These are phyloP conservation scores for Aureobasidium subglaciale DNA, from an alignment of 2,329 filamentous ascomycete genomes.

Conservation along the genomic window DNA sequence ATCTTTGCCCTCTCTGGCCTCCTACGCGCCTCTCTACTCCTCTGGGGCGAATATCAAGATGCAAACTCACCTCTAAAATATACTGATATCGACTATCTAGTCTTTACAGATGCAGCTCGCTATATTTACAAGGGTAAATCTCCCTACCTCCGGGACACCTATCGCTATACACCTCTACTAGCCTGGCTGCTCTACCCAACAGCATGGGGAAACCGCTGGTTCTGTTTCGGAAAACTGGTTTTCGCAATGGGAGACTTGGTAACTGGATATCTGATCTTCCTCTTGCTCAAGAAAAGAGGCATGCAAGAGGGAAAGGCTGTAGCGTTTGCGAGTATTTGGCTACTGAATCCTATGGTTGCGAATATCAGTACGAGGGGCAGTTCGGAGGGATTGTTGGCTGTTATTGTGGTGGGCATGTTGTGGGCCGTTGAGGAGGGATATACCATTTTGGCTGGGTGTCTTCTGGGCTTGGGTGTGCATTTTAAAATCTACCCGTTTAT, in stretches of 20 bases:
- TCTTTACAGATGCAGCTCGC: slow-evolving; percentile 91
- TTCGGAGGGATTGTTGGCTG: slow-evolving; percentile 82
- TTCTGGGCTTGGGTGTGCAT: slow-evolving; percentile 81
- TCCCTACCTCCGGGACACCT: slow-evolving; percentile 86
- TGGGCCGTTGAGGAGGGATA: slow-evolving; percentile 67
- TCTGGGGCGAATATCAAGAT: slow-evolving; percentile 92
- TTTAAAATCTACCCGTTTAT: slow-evolving; percentile 99
- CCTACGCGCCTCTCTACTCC: slow-evolving; percentile 65
- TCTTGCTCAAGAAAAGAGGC: slow-evolving; percentile 39
- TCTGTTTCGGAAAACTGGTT: slow-evolving; percentile 78
- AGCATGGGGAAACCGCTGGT: slow-evolving; percentile 54
- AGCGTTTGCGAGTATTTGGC: slow-evolving; percentile 78
- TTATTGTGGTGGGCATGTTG: slow-evolving; percentile 72
- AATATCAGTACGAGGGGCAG: slow-evolving; percentile 93
- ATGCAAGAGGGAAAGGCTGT: slow-evolving; percentile 49
- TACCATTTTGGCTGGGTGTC: slow-evolving; percentile 59
- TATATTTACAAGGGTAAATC: slow-evolving; percentile 61
- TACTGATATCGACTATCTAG: slow-evolving; percentile 97
- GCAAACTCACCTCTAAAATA: slow-evolving; percentile 89
- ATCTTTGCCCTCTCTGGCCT: slow-evolving; percentile 44
- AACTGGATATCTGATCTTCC: slow-evolving; percentile 70
- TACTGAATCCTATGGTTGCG: slow-evolving; percentile 96
- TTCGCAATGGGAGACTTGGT: slow-evolving; percentile 79
- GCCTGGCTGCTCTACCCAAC: slow-evolving; percentile 88
- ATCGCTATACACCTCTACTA: slow-evolving; percentile 90